Conservation (phyloP, 768 basidiomycete species). For the Agrocybe praecox region DNA sequence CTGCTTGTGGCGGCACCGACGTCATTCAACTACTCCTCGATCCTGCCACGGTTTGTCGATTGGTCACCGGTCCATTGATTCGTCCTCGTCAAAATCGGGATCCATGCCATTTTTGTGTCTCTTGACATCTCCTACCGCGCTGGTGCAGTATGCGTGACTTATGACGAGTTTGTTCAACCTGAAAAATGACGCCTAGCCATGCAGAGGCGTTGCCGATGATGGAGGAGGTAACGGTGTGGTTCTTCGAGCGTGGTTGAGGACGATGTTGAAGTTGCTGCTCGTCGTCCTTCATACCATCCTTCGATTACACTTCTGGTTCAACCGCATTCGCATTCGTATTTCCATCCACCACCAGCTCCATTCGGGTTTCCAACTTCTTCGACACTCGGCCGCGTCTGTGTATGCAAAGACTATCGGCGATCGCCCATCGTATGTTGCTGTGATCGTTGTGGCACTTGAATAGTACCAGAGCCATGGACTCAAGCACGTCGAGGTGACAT, state of each 20-base stretch:
- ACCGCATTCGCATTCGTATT: not conserved
- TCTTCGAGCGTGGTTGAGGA: too few species aligned
- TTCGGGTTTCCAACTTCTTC: slow-evolving; percentile 1
- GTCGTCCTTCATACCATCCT: too few species aligned
- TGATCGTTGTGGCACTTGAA: slow-evolving; percentile 19
- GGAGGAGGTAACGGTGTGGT: too few species aligned
- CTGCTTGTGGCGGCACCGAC: not conserved
- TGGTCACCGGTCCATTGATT: too few species aligned
- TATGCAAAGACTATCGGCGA: too few species aligned
- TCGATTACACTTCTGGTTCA: not conserved
- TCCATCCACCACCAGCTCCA: not conserved
- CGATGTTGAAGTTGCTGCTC: not conserved
- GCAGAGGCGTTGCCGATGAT: too few species aligned
- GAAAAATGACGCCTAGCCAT: too few species aligned
- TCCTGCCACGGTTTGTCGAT: too few species aligned
- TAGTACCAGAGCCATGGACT: slow-evolving; percentile 64
- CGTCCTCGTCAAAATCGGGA: too few species aligned
- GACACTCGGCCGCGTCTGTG: slow-evolving; percentile 9
- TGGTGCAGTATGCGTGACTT: slow-evolving; percentile 48
- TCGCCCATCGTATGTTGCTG: too few species aligned
- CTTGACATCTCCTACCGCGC: slow-evolving; percentile 20
- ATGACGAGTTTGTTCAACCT: slow-evolving; percentile 41
- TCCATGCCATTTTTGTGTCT: too few species aligned
- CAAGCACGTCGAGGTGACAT: slow-evolving; percentile 59
- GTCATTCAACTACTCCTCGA: not conserved